These are phyloP conservation scores for Dinochytrium kinnereticum DNA, from an alignment of 371 early-diverging fungal species.

Conservation along the genomic window DNA sequence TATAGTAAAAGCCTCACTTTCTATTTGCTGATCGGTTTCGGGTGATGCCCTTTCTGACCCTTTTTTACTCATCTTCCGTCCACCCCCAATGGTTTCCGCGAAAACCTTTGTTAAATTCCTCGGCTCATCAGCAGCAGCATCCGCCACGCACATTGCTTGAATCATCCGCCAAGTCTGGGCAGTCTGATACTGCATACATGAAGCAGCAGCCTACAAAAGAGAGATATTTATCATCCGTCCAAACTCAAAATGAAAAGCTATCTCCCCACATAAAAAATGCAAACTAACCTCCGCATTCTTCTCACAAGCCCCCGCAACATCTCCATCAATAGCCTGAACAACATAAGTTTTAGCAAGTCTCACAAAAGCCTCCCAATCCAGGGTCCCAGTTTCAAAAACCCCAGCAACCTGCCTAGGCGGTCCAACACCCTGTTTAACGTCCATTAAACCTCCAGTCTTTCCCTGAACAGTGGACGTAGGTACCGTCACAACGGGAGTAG, in stretches of 20 bases:
- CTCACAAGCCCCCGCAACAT: slow-evolving; percentile 65
- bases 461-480: slow-evolving; percentile 12
- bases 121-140: slow-evolving; percentile 9
- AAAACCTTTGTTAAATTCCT: slow-evolving; percentile 20
- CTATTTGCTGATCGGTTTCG: no score
- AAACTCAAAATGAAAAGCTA: no score
- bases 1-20: no score
- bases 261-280: slow-evolving; percentile 7
- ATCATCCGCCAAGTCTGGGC: slow-evolving; percentile 83
- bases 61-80: no score
- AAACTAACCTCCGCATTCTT: slow-evolving; percentile 67
- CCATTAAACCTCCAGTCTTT: slow-evolving; percentile 14
- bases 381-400: slow-evolving; percentile 51
- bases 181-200: slow-evolving; percentile 67
- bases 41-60: no score
- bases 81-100: neutral
- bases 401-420: slow-evolving; percentile 29
- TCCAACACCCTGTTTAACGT: neutral
- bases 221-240: no score
- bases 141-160: slow-evolving; percentile 63
- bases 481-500: slow-evolving; percentile 13
- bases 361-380: slow-evolving; percentile 54
- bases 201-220: slow-evolving; percentile 61
- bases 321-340: slow-evolving; percentile 39
- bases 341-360: slow-evolving; percentile 70